These are phyloP conservation scores for Fusarium sp. DNA, from an alignment of 2,329 filamentous ascomycete genomes.

Conservation along the genomic window DNA sequence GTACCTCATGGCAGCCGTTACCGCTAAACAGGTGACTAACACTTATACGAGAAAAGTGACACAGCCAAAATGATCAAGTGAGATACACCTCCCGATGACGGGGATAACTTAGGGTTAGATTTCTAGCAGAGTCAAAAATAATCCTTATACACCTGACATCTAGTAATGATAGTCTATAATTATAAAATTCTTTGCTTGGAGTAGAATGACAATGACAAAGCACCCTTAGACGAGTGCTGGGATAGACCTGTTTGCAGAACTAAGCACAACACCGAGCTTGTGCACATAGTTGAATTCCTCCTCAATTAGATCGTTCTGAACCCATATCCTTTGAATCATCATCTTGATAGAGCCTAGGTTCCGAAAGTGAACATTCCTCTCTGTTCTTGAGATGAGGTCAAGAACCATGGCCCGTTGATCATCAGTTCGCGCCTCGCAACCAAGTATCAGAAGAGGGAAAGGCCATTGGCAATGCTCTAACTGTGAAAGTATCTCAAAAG, in stretches of 20 bases:
- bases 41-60: neutral
- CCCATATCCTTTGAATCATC: slow-evolving; percentile 48
- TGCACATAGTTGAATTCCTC: slow-evolving; percentile 14
- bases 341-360: slow-evolving; percentile 35
- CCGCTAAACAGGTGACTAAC: neutral
- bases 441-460: slow-evolving; percentile 42
- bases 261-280: slow-evolving; percentile 27
- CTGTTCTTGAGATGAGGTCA: slow-evolving; percentile 44
- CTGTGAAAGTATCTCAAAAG: slow-evolving; percentile 38
- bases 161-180: too few species aligned
- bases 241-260: slow-evolving; percentile 14
- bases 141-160: too few species aligned
- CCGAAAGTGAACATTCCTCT: slow-evolving; percentile 23
- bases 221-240: slow-evolving; percentile 1
- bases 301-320: slow-evolving; percentile 48
- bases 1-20: too few species aligned
- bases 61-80: neutral
- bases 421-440: slow-evolving; percentile 42
- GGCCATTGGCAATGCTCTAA: slow-evolving; percentile 36
- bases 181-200: too few species aligned
- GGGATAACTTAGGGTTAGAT: neutral
- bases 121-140: too few species aligned
- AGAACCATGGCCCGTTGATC: slow-evolving; percentile 27
- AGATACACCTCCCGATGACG: neutral
- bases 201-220: neutral